These are phyloP conservation scores for Sarocladiaceae sp. DNA, from an alignment of 2,329 filamentous ascomycete genomes.

Conservation along the genomic window DNA sequence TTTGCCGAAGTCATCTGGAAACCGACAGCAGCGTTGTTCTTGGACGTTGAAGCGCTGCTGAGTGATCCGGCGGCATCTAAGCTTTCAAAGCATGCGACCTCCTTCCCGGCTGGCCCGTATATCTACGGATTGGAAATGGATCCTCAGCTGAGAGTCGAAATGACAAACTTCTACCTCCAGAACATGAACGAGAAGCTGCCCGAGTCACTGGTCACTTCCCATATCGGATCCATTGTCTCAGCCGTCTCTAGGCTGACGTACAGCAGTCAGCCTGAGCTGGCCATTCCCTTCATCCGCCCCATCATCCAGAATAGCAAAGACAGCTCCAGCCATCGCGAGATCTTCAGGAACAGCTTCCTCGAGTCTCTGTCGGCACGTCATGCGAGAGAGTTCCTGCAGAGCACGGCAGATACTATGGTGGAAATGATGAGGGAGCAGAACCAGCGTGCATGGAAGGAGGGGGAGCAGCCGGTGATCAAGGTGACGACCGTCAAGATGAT, in stretches of 20 bases:
- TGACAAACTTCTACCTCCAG: slow-evolving; percentile 16
- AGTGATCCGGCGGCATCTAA: background rate
- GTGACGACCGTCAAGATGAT: slow-evolving; percentile 31
- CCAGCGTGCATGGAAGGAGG: slow-evolving; percentile 9
- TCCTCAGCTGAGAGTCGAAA: slow-evolving; percentile 12
- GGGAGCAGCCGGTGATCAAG: slow-evolving; percentile 20
- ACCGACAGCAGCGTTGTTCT: slow-evolving; percentile 21
- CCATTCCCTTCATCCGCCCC: slow-evolving; percentile 22
- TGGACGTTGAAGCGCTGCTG: slow-evolving; percentile 18
- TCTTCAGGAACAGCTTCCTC: slow-evolving; percentile 22
- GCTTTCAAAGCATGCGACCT: no score
- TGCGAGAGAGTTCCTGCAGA: slow-evolving; percentile 20
- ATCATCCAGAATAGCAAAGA: slow-evolving; percentile 23
- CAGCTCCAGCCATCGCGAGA: slow-evolving; percentile 26
- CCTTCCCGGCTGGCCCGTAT: background rate
- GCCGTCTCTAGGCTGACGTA: slow-evolving; percentile 18
- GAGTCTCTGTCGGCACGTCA: slow-evolving; percentile 19
- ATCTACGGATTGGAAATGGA: slow-evolving; percentile 14
- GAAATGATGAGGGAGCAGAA: slow-evolving; percentile 22
- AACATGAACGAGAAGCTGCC: slow-evolving; percentile 15
- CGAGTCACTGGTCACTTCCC: slow-evolving; percentile 9
- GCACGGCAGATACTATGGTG: slow-evolving; percentile 20
- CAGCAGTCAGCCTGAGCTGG: slow-evolving; percentile 23
- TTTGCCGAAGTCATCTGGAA: slow-evolving; percentile 20
- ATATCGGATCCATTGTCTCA: slow-evolving; percentile 13